Conservation (phyloP, 1,139 yeast species). For the Magnusiomyces fungicola region DNA sequence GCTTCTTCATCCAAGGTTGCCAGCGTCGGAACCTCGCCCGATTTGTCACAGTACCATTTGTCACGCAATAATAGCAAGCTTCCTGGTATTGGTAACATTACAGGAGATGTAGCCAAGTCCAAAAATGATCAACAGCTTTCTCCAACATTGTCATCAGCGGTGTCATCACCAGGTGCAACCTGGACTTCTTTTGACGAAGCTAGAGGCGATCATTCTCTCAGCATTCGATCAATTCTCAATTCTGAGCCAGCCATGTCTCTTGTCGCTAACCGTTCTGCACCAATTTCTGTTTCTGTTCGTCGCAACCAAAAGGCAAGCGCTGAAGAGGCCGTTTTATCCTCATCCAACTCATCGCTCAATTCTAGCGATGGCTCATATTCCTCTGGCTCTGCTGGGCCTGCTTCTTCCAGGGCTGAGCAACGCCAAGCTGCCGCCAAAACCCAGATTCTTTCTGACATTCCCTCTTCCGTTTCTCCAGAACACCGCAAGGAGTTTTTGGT, state of each 20-base stretch:
- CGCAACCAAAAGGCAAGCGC: neutral
- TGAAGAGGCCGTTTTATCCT: neutral
- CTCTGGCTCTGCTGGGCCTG: neutral
- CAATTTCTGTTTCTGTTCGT: neutral
- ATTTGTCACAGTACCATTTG: neutral
- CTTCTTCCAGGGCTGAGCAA: neutral
- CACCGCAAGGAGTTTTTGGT: conserved; percentile 12
- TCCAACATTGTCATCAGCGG: neutral
- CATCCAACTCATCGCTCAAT: neutral
- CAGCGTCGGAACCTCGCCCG: neutral
- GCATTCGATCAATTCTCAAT: conserved; percentile 14
- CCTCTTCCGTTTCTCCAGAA: conserved; percentile 11
- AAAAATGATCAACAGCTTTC: neutral
- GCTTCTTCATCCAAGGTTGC: conserved; percentile 1
- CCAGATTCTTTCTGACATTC: conserved; percentile 10
- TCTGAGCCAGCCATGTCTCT: conserved; percentile 4
- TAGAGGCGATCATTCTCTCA: conserved; percentile 10
- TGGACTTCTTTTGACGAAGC: neutral
- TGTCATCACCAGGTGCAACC: neutral
- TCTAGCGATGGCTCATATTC: neutral
- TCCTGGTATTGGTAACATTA: neutral
- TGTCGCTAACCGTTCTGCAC: neutral
- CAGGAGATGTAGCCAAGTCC: neutral
- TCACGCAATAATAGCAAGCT: neutral
- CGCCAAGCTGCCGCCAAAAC: neutral